Evolutionary conservation across 192 early-diverging fungal genomes (phyloP), one percentile per base, ranked within the genome.

Genomic region (Coemansia sp.): DNA sequence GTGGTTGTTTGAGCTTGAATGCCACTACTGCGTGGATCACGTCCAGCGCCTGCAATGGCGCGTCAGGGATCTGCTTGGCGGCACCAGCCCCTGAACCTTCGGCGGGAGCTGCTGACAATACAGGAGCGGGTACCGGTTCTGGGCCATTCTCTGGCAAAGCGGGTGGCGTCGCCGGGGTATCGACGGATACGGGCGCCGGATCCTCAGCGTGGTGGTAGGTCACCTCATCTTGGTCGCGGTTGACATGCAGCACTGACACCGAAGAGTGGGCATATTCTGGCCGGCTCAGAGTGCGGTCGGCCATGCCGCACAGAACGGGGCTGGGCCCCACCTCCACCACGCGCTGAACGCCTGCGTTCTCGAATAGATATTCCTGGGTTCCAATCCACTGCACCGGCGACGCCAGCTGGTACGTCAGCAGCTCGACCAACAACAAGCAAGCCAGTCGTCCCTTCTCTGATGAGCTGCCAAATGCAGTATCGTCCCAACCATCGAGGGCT

Each of bases 371-470:
- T 51, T 93, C 88, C 66, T 96, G 94, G 23, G 94, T 92, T 51
- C 88, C 85, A 52, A 92, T 94, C 94, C 91, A 97, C 55, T 90
- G 82, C 22, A 94, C 91, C 25, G 94, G 85, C 33, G 82, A 86
- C 9, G 91, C 91, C 59, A 97, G 88, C 73, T 97, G 94, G 69
- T 93, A 89, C 9, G 91, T 85, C 9, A 97, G 63, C 38, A 94
- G 70, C 71, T 97, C 91, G 51, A 93, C 82, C 34, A 97, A 56
- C 22, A 97, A 67, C 12, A 63, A 78, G 61, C 82, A 82, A 31
- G 86, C 90, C 28, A 93, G 79, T 19, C 80, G 76, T 54, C 86
- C 81, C 56, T 86, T 80, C 30, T 80, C 80, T 35, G 59, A 77
- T 14, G 84, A 61, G 8, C 40, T 22, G 1, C 38, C 27, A 33